Base-by-base conservation (phyloP, 1,284 basidiomycete species). In the Trichosporon coremiiforme region DNA sequence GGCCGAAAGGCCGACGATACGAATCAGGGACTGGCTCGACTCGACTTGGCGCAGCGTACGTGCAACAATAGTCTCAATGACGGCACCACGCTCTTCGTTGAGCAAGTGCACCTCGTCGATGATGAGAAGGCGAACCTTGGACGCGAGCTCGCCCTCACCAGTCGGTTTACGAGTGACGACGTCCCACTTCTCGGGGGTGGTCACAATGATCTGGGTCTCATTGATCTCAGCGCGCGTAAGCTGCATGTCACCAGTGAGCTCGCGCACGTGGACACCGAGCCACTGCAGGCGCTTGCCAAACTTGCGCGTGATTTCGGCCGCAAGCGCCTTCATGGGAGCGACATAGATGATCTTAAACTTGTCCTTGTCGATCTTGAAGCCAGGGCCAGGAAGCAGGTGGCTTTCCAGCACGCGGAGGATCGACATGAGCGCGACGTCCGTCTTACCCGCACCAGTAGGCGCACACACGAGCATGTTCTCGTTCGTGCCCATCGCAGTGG, bases 181-280 rank as follows among this genome's bases (percentile, higher is more conserved):
- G 76, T 99, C 97, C 97, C 97, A 99, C 83, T 99, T 99, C 81
- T 99, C 97, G 0, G 97, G 97, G 0, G 97, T 99, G 0, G 97
- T 99, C 12, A 99, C 95, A 72, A 99, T 98, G 70, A 99, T 92
- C 80, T 99, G 97, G 15, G 97, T 99, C 81, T 93, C 91, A 2
- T 91, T 91, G 72, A 99, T 96, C 84, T 99, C 96, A 36, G 90
- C 88, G 79, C 92, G 91, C 1, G 97, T 96, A 80, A 99, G 85
- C 81, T 99, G 97, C 95, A 99, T 99, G 80, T 99, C 97, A 83
- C 97, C 95, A 5, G 97, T 99, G 70, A 99, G 85, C 83, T 99
- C 97, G 68, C 92, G 87, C 50, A 98, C 96, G 77, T 88, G 86
- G 75, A 99, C 90, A 0, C 87, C 88, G 35, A 99, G 87, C 93